Evolutionary conservation across 371 early-diverging fungal species (phyloP).

Genomic region (Mortierella sp.): DNA sequence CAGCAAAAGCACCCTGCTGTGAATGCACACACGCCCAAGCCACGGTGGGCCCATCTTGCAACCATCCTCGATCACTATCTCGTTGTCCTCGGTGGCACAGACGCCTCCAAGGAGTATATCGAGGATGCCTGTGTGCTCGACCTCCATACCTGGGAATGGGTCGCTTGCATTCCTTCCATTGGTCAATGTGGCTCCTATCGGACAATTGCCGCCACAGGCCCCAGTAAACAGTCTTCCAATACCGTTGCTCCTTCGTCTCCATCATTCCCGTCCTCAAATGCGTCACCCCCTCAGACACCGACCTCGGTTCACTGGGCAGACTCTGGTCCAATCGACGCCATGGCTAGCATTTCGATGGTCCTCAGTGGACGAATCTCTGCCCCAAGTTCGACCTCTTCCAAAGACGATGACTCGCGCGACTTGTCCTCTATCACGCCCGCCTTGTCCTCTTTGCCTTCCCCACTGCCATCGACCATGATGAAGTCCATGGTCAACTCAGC

Average conservation of each 20-base stretch:
- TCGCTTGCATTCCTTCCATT: constrained; percentile 55
- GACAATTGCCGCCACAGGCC: constrained; percentile 59
- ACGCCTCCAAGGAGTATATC: constrained; percentile 74
- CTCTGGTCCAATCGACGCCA: constrained; percentile 25
- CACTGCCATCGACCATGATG: constrained; percentile 8
- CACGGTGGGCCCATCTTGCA: constrained; percentile 79
- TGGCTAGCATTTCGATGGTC: constrained; percentile 46
- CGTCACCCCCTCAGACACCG: constrained; percentile 27
- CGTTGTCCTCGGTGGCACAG: constrained; percentile 80
- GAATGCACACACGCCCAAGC: constrained; percentile 62
- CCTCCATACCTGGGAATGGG: constrained; percentile 67
- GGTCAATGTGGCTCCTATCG: constrained; percentile 66
- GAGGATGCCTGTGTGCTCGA: constrained; percentile 78
- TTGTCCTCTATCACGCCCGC: neutral
- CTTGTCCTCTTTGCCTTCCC: constrained; percentile 3
- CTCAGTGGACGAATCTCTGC: constrained; percentile 39
- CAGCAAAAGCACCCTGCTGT: constrained; percentile 55
- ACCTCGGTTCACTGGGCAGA: constrained; percentile 33
- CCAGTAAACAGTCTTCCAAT: constrained; percentile 30
- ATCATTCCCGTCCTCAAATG: constrained; percentile 27
- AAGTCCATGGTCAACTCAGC: neutral
- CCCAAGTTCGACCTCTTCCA: constrained; percentile 21
- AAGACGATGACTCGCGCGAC: too few species aligned
- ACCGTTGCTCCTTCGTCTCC: constrained; percentile 22
- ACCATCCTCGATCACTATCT: constrained; percentile 65